Base-by-base conservation (phyloP, 495 filamentous ascomycete species). In the Glarea lozoyensis region DNA sequence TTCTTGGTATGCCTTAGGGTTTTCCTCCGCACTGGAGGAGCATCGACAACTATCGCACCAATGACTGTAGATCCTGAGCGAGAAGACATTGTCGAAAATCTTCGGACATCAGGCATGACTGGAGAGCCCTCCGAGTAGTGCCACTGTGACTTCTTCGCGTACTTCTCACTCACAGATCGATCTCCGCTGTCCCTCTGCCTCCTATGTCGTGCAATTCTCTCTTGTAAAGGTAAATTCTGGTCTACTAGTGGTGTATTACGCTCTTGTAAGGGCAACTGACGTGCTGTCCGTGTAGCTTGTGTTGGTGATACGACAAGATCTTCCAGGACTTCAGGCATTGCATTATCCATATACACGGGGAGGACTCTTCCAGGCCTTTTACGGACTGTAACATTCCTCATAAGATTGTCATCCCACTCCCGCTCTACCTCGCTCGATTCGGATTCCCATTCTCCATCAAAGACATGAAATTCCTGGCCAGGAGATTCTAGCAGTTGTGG, bases 1-100 rank as follows among this genome's bases (percentile, higher is more conserved):
- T 88, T 88, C 50, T 75, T 78, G 17, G 75, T 76, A 56, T 88
- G 84, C 36, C 84, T 76, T 42, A 89, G 63, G 19, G 72, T 78
- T 49, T 73, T 70, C 11, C 64, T 65, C 35, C 73, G 69, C 43
- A 64, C 67, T 31, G 74, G 77, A 3, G 70, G 67, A 3, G 67
- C 64, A 37, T 83, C 79, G 25, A 86, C 73, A 19, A 86, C 70
- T 59, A 84, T 72, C 10, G 78, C 83, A 60, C 84, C 81, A 12
- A 88, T 72, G 3, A 78, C 60, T 0, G 83, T 86, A 3, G 84
- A 86, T 7, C 72, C 68, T 5, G 72, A 75, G 37, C 57, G 68
- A 16, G 62, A 67, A 10, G 84, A 87, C 46, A 79, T 67, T 12
- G 64, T 68, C 15, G 84, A 89, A 23, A 75, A 70, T 25, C 72